Percentiles rank a stretch among this genome's conserved stretches.
phyloP scores from a whole-genome alignment of 495 filamentous ascomycete genomes.

The Aspergillus asperescens region DNA sequence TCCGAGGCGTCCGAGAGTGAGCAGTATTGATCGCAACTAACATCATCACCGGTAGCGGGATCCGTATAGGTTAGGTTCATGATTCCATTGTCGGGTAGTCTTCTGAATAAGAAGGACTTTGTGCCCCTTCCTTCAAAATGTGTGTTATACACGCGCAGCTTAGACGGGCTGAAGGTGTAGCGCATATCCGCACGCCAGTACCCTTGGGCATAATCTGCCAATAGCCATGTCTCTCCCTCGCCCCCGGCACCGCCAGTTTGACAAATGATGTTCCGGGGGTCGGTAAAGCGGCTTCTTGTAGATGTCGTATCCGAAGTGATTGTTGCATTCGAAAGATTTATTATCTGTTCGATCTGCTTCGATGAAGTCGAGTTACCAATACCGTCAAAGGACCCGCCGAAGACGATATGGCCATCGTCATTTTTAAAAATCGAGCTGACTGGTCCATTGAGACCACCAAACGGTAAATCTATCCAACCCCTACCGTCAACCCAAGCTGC shows the following conservation, averaged over 20 bases:
- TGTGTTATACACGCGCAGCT: slow-evolving; percentile 85
- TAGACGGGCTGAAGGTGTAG: slow-evolving; percentile 79
- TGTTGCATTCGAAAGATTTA: slow-evolving; percentile 75
- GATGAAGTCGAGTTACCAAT: slow-evolving; percentile 73
- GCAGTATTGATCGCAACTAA: slow-evolving; percentile 70
- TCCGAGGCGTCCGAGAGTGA: slow-evolving; percentile 63
- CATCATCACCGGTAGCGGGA: slow-evolving; percentile 56
- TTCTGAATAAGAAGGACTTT: slow-evolving; percentile 75
- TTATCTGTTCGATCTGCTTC: slow-evolving; percentile 62
- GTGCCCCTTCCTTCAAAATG: slow-evolving; percentile 81
- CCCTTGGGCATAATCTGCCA: slow-evolving; percentile 73
- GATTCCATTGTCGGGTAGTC: slow-evolving; percentile 80
- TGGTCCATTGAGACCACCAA: slow-evolving; percentile 91
- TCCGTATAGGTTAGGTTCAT: slow-evolving; percentile 94
- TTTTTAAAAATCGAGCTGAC: slow-evolving; percentile 80
- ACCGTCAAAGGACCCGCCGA: slow-evolving; percentile 86
- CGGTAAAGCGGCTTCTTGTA: slow-evolving; percentile 58
- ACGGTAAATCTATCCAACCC: slow-evolving; percentile 79
- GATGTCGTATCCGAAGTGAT: slow-evolving; percentile 62
- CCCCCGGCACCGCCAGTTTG: slow-evolving; percentile 60
- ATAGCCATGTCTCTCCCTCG: slow-evolving; percentile 72
- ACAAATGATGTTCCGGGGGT: slow-evolving; percentile 83
- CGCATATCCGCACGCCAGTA: slow-evolving; percentile 79
- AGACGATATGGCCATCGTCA: slow-evolving; percentile 76
- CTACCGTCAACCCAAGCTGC: slow-evolving; percentile 67